phyloP scores from a whole-genome alignment of 176 grass and related monocot genomes.

The Cocos nucifera region DNA sequence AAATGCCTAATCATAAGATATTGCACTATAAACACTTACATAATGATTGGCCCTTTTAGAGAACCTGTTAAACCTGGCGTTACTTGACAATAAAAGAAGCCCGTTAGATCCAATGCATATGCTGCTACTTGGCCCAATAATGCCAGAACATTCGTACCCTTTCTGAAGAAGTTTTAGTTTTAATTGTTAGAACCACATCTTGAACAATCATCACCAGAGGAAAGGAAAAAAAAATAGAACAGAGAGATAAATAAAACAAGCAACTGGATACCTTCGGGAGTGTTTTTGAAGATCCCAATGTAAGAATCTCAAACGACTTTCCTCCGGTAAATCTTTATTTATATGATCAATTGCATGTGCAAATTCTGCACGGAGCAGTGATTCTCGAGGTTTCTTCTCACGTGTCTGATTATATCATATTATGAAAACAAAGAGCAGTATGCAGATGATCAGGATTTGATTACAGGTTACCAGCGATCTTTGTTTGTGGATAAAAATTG shows the following conservation, averaged over 20 bases:
- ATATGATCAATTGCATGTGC: slow-evolving; percentile 79
- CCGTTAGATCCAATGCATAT: slow-evolving; percentile 70
- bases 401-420: slow-evolving; percentile 50
- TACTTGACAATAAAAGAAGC: slow-evolving; percentile 64
- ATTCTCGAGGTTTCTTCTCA: slow-evolving; percentile 97
- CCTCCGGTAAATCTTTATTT: slow-evolving; percentile 65
- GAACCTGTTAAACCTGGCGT: slow-evolving; percentile 27
- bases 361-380: slow-evolving; percentile 85
- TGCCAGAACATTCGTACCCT: slow-evolving; percentile 52
- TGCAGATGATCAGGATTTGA: no score
- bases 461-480: no score
- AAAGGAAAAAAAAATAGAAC: not conserved
- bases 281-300: slow-evolving; percentile 99
- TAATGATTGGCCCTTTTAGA: slow-evolving; percentile 24
- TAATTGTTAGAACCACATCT: slow-evolving; percentile 2
- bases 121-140: slow-evolving; percentile 66
- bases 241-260: not conserved
- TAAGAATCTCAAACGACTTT: slow-evolving; percentile 67
- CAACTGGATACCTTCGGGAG: slow-evolving; percentile 55
- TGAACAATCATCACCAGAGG: not conserved
- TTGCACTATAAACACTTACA: no score
- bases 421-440: not conserved
- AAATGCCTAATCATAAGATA: no score
- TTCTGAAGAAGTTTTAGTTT: slow-evolving; percentile 40
- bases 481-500: no score